These are phyloP conservation scores for Quercus tomentella DNA, from an alignment of 331 rosid species.

Conservation along the genomic window DNA sequence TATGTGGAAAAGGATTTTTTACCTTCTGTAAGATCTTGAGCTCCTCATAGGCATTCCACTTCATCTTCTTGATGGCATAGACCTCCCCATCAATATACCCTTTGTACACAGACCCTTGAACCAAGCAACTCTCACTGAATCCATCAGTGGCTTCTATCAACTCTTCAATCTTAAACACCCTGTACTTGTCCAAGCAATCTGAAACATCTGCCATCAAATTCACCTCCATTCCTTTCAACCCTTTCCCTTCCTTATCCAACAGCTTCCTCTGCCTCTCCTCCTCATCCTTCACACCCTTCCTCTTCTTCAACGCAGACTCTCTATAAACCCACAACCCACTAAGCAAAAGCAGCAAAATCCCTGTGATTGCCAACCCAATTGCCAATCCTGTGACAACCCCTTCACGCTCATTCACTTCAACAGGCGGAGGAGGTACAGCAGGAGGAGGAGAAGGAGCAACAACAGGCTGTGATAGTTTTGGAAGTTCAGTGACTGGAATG, in stretches of 20 bases:
- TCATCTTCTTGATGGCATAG: constrained; percentile 94
- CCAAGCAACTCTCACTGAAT: constrained; percentile 51
- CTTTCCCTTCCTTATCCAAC: constrained; percentile 16
- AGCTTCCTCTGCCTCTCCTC: constrained; percentile 27
- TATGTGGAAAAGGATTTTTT: background rate
- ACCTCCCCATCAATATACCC: constrained; percentile 58
- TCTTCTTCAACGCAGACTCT: constrained; percentile 36
- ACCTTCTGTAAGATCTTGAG: constrained; percentile 99
- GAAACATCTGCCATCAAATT: constrained; percentile 81
- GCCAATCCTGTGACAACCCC: constrained; percentile 63
- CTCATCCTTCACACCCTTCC: constrained; percentile 5
- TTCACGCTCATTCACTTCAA: constrained; percentile 25
- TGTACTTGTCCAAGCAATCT: constrained; percentile 90
- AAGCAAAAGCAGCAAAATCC: constrained; percentile 51
- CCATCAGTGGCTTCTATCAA: constrained; percentile 68
- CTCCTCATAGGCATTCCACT: constrained; percentile 89
- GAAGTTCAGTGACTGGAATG: constrained; percentile 60
- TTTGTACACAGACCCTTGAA: constrained; percentile 83
- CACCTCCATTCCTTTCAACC: constrained; percentile 35
- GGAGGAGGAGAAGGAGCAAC: constrained; percentile 19
- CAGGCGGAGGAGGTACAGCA: constrained; percentile 18
- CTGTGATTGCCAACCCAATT: constrained; percentile 59
- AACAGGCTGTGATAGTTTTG: constrained; percentile 52
- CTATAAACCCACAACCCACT: constrained; percentile 45
- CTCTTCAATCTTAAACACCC: constrained; percentile 66